Evolutionary conservation across 2,329 filamentous ascomycete genomes (phyloP).

Genomic region (Pochonia chlamydosporia): DNA sequence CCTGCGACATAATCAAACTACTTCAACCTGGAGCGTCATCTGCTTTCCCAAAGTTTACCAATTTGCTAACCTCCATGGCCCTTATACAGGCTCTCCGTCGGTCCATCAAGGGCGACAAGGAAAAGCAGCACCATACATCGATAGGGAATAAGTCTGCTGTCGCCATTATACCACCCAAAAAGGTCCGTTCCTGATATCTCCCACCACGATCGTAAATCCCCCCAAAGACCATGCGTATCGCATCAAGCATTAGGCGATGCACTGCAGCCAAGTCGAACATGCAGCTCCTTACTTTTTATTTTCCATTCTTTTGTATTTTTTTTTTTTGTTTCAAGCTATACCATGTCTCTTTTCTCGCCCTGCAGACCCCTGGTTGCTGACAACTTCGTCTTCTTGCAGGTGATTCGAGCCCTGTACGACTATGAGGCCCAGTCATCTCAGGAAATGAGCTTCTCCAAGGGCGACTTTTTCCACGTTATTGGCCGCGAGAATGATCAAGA

Average conservation of each 20-base stretch:
- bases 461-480: slow-evolving; percentile 98
- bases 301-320: too few relatives aligned
- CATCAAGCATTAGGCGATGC: slow-evolving; percentile 5
- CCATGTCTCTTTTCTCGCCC: background rate
- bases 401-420: slow-evolving; percentile 95
- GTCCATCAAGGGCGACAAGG: slow-evolving; percentile 87
- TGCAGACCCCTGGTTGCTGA: background rate
- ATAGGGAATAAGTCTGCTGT: slow-evolving; percentile 81
- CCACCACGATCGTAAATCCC: background rate
- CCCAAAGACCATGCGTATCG: background rate
- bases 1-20: background rate
- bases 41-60: background rate
- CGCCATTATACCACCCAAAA: slow-evolving; percentile 87
- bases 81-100: slow-evolving; percentile 67
- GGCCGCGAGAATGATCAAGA: slow-evolving; percentile 88
- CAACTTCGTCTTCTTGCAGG: slow-evolving; percentile 43
- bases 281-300: too few relatives aligned
- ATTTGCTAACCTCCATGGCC: slow-evolving; percentile 37
- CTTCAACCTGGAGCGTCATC: background rate
- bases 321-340: background rate
- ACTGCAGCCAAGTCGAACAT: background rate
- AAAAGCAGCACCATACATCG: slow-evolving; percentile 61
- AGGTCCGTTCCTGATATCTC: slow-evolving; percentile 50
- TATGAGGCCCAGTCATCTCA: slow-evolving; percentile 72
- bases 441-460: slow-evolving; percentile 85